phyloP scores from a whole-genome alignment of 495 filamentous ascomycete species.

The Podospora tetraspora region DNA sequence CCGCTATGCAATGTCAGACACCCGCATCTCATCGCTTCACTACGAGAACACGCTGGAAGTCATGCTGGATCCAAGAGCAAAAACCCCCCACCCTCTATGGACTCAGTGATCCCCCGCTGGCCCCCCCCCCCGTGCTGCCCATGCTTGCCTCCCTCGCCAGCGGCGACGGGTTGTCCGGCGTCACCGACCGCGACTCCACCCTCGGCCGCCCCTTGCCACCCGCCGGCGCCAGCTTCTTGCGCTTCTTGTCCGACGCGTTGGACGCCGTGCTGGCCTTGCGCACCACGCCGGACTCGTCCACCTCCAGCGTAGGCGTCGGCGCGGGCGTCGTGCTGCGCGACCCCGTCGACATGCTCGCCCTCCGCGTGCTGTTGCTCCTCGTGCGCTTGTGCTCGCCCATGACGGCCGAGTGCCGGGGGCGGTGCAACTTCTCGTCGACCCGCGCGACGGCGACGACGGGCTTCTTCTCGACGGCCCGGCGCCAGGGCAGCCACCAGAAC shows the following conservation, averaged over 20 bases:
- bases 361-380: conserved; percentile 44
- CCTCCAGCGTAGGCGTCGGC: conserved; percentile 44
- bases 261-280: conserved; percentile 46
- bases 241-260: conserved; percentile 44
- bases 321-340: conserved; percentile 49
- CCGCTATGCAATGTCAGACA: neutral
- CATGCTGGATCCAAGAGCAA: conserved; percentile 5
- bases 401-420: conserved; percentile 36
- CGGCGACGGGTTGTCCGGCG: conserved; percentile 48
- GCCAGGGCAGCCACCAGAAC: conserved; percentile 75
- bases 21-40: neutral
- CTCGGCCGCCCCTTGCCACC: conserved; percentile 34
- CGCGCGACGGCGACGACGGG: conserved; percentile 23
- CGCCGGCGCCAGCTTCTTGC: conserved; percentile 39
- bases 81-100: conserved; percentile 8
- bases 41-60: conserved; percentile 16
- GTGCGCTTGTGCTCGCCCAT: conserved; percentile 42
- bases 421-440: conserved; percentile 33
- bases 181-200: conserved; percentile 44
- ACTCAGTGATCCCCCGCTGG: conserved; percentile 1
- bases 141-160: conserved; percentile 45
- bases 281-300: conserved; percentile 34
- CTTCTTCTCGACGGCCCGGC: conserved; percentile 34
- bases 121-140: conserved; percentile 22
- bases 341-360: conserved; percentile 41